A percentile compares a stretch with the other conserved stretches of the same genome.
phyloP scores from a whole-genome alignment of 768 basidiomycete genomes.

The Ramaria sp. region DNA sequence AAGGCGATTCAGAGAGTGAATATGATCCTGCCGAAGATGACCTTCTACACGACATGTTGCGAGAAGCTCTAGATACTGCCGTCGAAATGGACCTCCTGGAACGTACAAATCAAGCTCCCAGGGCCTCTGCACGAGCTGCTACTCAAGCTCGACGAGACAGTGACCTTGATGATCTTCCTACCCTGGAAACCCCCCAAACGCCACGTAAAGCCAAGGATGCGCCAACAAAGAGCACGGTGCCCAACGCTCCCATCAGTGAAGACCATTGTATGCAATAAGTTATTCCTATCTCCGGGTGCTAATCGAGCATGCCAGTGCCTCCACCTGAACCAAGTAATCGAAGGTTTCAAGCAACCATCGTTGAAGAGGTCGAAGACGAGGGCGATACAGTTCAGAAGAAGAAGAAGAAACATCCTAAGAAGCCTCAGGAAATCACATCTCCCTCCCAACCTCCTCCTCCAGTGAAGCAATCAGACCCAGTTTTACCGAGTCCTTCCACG shows the following conservation, averaged over 20 bases:
- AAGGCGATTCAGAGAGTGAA: constrained; percentile 31
- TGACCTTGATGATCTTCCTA: not conserved
- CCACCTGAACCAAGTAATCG: constrained; percentile 1
- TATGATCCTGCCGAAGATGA: constrained; percentile 67
- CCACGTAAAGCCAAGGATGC: constrained; percentile 3
- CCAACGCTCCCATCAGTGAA: not conserved
- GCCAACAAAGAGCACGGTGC: not conserved
- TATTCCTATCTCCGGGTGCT: not conserved
- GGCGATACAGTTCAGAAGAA: constrained; percentile 47
- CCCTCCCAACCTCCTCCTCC: constrained; percentile 4
- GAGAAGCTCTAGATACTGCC: constrained; percentile 69
- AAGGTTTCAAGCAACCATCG: constrained; percentile 30
- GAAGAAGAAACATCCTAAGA: constrained; percentile 60
- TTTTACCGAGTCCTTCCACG: constrained; percentile 7
- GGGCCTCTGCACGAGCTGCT: not conserved
- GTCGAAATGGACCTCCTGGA: constrained; percentile 49
- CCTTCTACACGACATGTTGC: constrained; percentile 44
- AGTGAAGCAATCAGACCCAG: constrained; percentile 8
- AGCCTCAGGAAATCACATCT: constrained; percentile 19
- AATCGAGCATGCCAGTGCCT: not conserved
- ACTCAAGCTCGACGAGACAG: not conserved
- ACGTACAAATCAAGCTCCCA: constrained; percentile 1
- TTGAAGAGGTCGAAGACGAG: constrained; percentile 70
- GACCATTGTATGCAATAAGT: not conserved
- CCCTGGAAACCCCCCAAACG: not conserved